Evolutionary conservation across 192 early-diverging fungal genomes (phyloP).

Genomic region (Kickxella alabastrina): DNA sequence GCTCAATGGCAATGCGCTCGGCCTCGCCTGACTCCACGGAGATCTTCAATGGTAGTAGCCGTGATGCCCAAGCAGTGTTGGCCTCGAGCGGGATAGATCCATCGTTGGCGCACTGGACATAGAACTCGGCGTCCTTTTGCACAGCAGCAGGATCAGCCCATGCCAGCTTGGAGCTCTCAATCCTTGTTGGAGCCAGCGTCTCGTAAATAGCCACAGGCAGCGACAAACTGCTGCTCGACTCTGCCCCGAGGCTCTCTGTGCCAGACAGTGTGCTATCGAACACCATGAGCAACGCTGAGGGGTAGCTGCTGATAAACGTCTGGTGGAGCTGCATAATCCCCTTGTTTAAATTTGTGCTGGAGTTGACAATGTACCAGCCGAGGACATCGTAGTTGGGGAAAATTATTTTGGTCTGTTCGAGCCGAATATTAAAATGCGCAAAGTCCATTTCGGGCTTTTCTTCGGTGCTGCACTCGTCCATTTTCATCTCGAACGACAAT

Average conservation of each 20-base stretch:
- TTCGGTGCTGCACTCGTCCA: not conserved
- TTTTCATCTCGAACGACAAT: constrained; percentile 43
- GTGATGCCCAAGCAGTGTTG: constrained; percentile 26
- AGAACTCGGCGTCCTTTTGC: not conserved
- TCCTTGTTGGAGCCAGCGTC: constrained; percentile 21
- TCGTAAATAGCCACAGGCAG: constrained; percentile 42
- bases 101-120: constrained; percentile 12
- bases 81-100: constrained; percentile 1
- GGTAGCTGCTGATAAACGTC: constrained; percentile 16
- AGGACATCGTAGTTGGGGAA: constrained; percentile 44
- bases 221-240: constrained; percentile 7
- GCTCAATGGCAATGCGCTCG: constrained; percentile 47
- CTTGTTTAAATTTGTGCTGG: constrained; percentile 9
- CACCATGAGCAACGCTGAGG: constrained; percentile 37
- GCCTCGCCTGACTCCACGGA: constrained; percentile 48
- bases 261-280: constrained; percentile 36
- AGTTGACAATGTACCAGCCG: constrained; percentile 42
- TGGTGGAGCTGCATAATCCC: constrained; percentile 26
- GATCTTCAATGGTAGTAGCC: constrained; percentile 25
- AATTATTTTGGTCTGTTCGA: constrained; percentile 34
- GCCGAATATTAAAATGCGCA: constrained; percentile 12
- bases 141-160: constrained; percentile 2
- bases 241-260: not conserved
- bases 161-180: constrained; percentile 13
- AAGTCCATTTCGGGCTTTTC: constrained; percentile 14